Evolutionary conservation across 1,284 basidiomycete species (phyloP).

Genomic region (Tilletia indica): DNA sequence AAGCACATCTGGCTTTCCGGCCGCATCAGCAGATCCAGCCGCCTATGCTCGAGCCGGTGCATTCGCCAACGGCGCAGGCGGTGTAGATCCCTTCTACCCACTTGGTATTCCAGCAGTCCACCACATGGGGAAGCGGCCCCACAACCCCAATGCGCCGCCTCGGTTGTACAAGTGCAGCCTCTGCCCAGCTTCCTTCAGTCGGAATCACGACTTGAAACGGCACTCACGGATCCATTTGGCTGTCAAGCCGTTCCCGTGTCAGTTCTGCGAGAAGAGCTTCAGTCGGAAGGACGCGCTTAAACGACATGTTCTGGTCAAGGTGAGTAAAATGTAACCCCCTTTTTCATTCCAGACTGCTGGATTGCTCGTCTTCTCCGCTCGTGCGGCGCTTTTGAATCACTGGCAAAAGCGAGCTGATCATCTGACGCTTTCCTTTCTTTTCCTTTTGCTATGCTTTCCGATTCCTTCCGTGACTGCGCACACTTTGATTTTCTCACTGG

Average conservation of each 20-base stretch:
- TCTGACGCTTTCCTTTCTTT: neutral
- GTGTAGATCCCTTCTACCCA: slow-evolving; percentile 3
- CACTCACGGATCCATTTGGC: slow-evolving; percentile 51
- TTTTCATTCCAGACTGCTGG: neutral
- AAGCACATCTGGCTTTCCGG: slow-evolving; percentile 13
- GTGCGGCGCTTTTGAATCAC: neutral
- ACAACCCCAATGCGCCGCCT: neutral
- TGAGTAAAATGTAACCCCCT: slow-evolving; percentile 7
- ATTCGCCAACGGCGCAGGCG: neutral
- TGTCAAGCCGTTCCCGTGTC: slow-evolving; percentile 46
- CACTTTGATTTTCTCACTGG: neutral
- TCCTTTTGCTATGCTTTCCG: neutral
- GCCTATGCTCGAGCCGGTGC: slow-evolving; percentile 14
- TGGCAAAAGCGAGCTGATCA: neutral
- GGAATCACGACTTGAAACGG: slow-evolving; percentile 51
- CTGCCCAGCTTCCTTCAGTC: slow-evolving; percentile 45
- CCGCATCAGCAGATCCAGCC: slow-evolving; percentile 13
- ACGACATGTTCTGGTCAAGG: slow-evolving; percentile 44
- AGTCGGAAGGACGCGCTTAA: slow-evolving; percentile 50
- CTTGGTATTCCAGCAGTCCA: neutral
- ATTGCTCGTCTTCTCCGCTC: neutral
- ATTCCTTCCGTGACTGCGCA: neutral
- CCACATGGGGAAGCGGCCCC: neutral
- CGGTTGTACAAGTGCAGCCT: slow-evolving; percentile 42
- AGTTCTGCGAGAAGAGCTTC: slow-evolving; percentile 45